These are phyloP conservation scores for Arabidopsis lyrata DNA, from an alignment of 441 rosid genomes.

Conservation along the genomic window DNA sequence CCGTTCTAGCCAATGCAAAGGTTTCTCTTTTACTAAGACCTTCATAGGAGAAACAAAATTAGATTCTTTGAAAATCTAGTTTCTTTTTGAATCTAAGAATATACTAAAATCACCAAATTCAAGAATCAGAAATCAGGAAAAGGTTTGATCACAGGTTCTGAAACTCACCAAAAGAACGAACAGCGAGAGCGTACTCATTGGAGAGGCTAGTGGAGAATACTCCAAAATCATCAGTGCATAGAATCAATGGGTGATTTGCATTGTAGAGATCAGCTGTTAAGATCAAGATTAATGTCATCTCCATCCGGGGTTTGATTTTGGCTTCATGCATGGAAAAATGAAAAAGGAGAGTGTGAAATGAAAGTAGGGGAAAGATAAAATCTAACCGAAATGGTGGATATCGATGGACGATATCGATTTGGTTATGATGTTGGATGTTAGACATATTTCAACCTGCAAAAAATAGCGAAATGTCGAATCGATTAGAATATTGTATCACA, in stretches of 20 bases:
- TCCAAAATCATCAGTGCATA: conserved; percentile 94
- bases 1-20: conserved; percentile 69
- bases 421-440: conserved; percentile 92
- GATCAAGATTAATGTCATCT: conserved; percentile 17
- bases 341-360: not conserved
- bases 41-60: conserved; percentile 25
- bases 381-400: conserved; percentile 89
- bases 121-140: not conserved
- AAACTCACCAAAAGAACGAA: conserved; percentile 74
- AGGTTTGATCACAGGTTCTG: conserved; percentile 21
- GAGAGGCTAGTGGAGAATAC: conserved; percentile 88
- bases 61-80: conserved; percentile 24
- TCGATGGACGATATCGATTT: conserved; percentile 78
- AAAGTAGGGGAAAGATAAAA: conserved; percentile 11
- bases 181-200: conserved; percentile 73
- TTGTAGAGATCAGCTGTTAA: conserved; percentile 74
- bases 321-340: not conserved
- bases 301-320: not conserved
- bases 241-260: conserved; percentile 72
- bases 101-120: not conserved
- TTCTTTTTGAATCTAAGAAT: not conserved
- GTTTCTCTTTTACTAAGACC: conserved; percentile 74
- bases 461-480: not conserved
- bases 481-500: not conserved
- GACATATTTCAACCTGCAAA: conserved; percentile 92